Percentiles rank a stretch among this genome's conserved stretches.
Evolutionary conservation across 306 rosid genomes (phyloP).

Genomic region (Prunus mongolica): DNA sequence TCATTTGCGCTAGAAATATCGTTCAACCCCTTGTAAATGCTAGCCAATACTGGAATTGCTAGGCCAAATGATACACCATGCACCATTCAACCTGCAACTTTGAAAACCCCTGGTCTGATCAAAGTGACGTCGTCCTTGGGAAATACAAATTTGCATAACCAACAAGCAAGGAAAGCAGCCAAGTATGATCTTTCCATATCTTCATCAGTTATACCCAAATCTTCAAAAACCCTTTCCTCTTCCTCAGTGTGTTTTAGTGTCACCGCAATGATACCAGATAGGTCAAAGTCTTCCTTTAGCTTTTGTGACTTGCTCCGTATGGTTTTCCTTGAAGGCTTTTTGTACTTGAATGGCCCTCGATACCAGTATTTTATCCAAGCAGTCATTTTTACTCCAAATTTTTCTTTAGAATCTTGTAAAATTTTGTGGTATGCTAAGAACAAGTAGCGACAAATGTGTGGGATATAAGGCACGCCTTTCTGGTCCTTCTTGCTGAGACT

Average conservation of each 20-base stretch:
- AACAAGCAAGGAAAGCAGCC: background rate
- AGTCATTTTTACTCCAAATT: background rate
- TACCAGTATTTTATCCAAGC: too few species aligned
- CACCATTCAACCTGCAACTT: background rate
- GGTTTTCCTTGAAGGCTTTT: background rate
- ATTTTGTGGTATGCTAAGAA: background rate
- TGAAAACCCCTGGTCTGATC: background rate
- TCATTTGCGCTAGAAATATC: accelerated
- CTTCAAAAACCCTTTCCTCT: accelerated
- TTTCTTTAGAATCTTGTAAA: background rate
- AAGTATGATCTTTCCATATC: background rate
- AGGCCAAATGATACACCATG: accelerated
- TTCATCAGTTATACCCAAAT: background rate
- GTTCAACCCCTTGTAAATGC: background rate
- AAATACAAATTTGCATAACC: background rate
- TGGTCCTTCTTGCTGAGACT: too few species aligned
- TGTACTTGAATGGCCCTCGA: background rate
- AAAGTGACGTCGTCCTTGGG: background rate
- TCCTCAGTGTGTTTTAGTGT: accelerated
- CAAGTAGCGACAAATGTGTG: background rate
- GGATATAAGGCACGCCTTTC: accelerated
- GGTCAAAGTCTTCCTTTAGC: background rate
- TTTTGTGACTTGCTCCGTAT: background rate
- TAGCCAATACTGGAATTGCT: background rate
- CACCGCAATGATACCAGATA: background rate